phyloP scores from a whole-genome alignment of 768 basidiomycete genomes.

The Lactarius hatsudake region DNA sequence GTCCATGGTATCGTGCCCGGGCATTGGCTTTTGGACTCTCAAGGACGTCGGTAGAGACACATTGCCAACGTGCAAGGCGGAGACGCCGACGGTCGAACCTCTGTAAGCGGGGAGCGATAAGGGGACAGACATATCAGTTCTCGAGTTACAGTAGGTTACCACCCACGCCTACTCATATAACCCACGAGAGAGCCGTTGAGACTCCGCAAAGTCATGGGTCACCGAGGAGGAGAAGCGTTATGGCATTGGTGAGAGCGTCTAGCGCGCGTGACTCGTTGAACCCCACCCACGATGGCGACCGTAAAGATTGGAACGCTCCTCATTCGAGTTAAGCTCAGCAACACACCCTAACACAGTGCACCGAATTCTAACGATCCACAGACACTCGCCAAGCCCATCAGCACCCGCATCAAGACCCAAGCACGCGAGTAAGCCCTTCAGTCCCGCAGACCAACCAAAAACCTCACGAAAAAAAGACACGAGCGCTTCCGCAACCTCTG shows the following conservation, averaged over 20 bases:
- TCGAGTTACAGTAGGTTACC: not conserved
- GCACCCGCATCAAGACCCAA: constrained; percentile 62
- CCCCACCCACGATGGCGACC: constrained; percentile 59
- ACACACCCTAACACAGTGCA: too few species aligned
- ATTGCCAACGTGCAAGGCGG: not conserved
- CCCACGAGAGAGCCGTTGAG: not conserved
- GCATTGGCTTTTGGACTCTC: not conserved
- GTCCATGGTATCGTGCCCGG: not conserved
- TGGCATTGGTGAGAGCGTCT: not conserved
- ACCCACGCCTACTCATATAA: not conserved
- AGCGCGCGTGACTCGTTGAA: too few species aligned
- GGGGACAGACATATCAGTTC: not conserved
- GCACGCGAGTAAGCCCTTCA: constrained; percentile 59
- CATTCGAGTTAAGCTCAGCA: constrained; percentile 55
- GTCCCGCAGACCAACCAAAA: not conserved
- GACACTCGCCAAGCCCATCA: constrained; percentile 87
- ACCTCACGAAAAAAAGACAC: constrained; percentile 47
- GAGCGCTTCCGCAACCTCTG: constrained; percentile 69
- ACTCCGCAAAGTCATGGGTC: not conserved
- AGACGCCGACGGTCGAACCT: constrained; percentile 1
- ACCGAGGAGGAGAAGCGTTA: too few species aligned
- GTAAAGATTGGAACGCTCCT: constrained; percentile 72
- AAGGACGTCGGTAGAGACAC: not conserved
- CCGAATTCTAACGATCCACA: constrained; percentile 30
- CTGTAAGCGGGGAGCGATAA: not conserved